Base-by-base conservation (phyloP, 176 grass and related monocot genomes). In the Oryza australiensis region DNA sequence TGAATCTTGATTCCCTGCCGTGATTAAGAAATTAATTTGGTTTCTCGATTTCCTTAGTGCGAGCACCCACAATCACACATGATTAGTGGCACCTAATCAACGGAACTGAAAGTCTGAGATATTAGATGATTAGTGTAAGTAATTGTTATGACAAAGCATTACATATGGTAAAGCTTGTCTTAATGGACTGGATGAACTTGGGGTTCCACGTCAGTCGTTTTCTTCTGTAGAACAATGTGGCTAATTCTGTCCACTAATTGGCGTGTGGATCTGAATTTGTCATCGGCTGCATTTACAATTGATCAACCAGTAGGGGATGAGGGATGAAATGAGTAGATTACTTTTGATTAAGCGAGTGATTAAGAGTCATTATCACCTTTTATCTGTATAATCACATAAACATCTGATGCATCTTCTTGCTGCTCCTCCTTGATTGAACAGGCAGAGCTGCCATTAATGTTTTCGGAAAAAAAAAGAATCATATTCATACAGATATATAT, bases 261-360 rank as follows among this genome's bases (percentile, higher is more conserved):
- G 60, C 5, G 38, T 62, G 79, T 83, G 86, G 80, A 46, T 72
- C 12, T 22, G 48, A 63, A 87, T 62, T 64, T 64, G 22, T 7
- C 18, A 26, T 40, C 43, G 13, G 12, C 37, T 73, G 53, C 4
- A 15, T 73, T 62, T 45, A 45, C 51, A 22, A 55, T 22, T 55
- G 51, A 22, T 22, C 55, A 24, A 24, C n/a, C n/a, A 60, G 55
- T 24, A 23, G 22, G n/a, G 2, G 22, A 59, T 60, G n/a, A 24
- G n/a, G 2, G 22, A 60, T 60, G n/a, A 60, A 60, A 60, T 60
- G 55, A n/a, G n/a, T 24, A 60, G 20, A n/a, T 20, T 60, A 60
- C 55, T 60, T 60, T 60, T 60, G n/a, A 60, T 24, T n/a, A 60
- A 60, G 6, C 55, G 24, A 24, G 55, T 60, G 22, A 60, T 24